Conservation (phyloP, 108 stramenopile genomes). For the Ochromonas danica region DNA sequence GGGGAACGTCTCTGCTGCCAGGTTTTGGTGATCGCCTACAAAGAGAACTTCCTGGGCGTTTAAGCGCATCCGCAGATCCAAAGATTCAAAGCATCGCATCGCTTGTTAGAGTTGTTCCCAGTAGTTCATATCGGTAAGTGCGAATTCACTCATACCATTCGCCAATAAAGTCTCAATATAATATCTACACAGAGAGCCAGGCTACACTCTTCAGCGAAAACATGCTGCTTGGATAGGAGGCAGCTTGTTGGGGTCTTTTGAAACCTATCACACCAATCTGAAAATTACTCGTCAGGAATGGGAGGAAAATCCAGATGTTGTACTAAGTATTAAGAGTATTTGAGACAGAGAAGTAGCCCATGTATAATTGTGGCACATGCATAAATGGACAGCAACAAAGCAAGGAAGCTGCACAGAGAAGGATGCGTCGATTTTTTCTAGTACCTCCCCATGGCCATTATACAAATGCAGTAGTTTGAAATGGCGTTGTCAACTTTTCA, state of each 20-base stretch:
- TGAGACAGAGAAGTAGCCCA: too few relatives aligned
- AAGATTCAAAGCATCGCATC: not conserved
- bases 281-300: constrained; percentile 34
- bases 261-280: constrained; percentile 8
- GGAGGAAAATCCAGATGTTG: constrained; percentile 22
- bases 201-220: constrained; percentile 21
- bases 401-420: too few relatives aligned
- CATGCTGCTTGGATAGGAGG: constrained; percentile 34
- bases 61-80: not conserved
- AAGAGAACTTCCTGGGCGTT: not conserved
- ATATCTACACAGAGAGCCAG: constrained; percentile 18
- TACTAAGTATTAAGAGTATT: too few relatives aligned
- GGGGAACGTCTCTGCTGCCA: constrained; percentile 26
- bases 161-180: too few relatives aligned
- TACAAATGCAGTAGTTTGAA: too few relatives aligned
- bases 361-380: too few relatives aligned
- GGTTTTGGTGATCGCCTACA: not conserved
- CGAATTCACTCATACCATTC: too few relatives aligned
- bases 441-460: too few relatives aligned
- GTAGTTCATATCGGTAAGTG: not conserved
- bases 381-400: too few relatives aligned
- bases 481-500: too few relatives aligned
- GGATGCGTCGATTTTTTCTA: too few relatives aligned
- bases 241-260: constrained; percentile 29
- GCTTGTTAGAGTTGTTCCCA: not conserved